Base-by-base conservation (phyloP, 805 yeast species). In the Metschnikowia lachancei region DNA sequence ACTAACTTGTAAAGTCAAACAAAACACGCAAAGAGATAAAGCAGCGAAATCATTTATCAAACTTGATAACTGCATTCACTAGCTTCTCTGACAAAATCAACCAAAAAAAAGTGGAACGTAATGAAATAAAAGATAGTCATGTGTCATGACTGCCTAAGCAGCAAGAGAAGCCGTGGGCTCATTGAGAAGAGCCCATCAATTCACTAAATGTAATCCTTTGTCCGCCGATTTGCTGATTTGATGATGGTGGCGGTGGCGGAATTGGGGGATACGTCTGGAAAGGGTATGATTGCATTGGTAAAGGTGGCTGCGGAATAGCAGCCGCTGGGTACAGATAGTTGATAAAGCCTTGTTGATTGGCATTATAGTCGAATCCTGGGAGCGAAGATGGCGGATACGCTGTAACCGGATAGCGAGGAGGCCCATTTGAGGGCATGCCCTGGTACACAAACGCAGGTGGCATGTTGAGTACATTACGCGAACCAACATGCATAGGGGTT, bases 151-250 rank as follows among this genome's bases (percentile, higher is more conserved):
- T 11, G 26, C 28, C 28, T 30, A 26, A 22, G 40, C 35, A 24
- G 24, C 13, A 18, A 39, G 16, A 17, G 18, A 14, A 31, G n/a
- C 10, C 20, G 11, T 26, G 31, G 14, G 37, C 42, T 36, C 33
- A 54, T 37, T 49, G 53, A 13, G 57, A 51, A 19, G 57, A 65
- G 22, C 70, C 64, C 46, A 70, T 57, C 53, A 72, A 64, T 24
- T 72, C 75, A 52, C 67, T 66, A 41, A 72, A 72, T 19, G 69
- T 60, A 44, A 72, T 71, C 56, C 63, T 66, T 43, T 69, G 74
- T 13, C 72, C 75, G 20, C 49, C 41, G 12, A 37, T n/a, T 17
- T 54, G 58, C 20, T 41, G 49, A 9, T 41, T 39, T 16, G 40
- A 43, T 24, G 36, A 49, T 13, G 55, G 46, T 11, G 52, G 52